Evolutionary conservation across 495 filamentous ascomycete species (phyloP), one percentile per base, ranked within the genome.

Genomic region (Ramalina intermedia): DNA sequence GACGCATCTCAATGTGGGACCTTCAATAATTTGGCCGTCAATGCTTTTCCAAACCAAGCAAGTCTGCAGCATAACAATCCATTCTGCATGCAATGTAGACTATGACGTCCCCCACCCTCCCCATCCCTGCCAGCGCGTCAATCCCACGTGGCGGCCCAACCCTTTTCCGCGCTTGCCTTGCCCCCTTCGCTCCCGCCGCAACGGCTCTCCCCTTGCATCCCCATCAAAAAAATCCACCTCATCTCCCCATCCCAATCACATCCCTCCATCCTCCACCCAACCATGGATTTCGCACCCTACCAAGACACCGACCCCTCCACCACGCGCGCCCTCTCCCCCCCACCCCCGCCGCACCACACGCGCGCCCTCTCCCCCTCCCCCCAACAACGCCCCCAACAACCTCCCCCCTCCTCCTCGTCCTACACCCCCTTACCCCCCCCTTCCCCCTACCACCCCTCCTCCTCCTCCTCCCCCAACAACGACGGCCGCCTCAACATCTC

Each of bases 251-350:
- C 18, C 18, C 2, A 20, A 20, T 1, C 18, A 20, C 2, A 20
- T 20, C 18, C 18, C 18, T 20, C 18, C 18, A 2, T 20, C 8
- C 39, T 18, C 1, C 21, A 17, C 18, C 39, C 36, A 39, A 60
- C 44, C 36, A 93, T 93, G 85, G 86, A 95, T 66, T 96, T 96
- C 66, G 90, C 90, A 24, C 90, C 90, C 27, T 96, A 96, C 67
- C 90, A 96, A 72, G 77, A 87, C 66, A 80, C 81, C 50, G 81
- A 83, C 12, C 87, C 87, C 20, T 86, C 90, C 70, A 70, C 76
- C 56, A 74, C 75, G 58, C 76, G 84, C 55, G 78, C 79, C 40
- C 75, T 82, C 64, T 90, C 81, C 14, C 86, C 78, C 37, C 79
- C 73, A 52, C 69, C 61, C 69, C 55, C 18, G 24, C n/a, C 60